A percentile compares a stretch with the other conserved stretches of the same genome.
These are phyloP conservation scores for Gillenia trifoliata DNA, from an alignment of 306 rosid genomes.

Conservation along the genomic window DNA sequence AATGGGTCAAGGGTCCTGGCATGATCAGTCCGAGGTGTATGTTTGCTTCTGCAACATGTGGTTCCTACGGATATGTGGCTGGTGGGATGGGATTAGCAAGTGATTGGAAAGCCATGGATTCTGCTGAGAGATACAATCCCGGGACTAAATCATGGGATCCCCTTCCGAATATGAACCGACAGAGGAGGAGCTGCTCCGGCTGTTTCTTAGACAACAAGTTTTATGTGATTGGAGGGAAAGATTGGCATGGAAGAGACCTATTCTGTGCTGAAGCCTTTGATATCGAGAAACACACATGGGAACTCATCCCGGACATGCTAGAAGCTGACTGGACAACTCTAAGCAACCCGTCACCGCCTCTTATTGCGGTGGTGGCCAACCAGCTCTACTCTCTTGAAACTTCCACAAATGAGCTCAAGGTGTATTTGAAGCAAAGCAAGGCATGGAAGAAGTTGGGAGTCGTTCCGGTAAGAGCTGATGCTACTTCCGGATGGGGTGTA, in stretches of 20 bases:
- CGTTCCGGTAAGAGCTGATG: slow-evolving; percentile 67
- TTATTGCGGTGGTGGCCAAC: slow-evolving; percentile 63
- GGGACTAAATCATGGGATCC: slow-evolving; percentile 49
- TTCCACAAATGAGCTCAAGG: slow-evolving; percentile 59
- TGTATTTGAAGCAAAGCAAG: slow-evolving; percentile 43
- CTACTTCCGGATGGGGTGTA: slow-evolving; percentile 69
- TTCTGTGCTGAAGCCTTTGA: slow-evolving; percentile 67
- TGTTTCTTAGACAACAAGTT: slow-evolving; percentile 73
- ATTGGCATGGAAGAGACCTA: slow-evolving; percentile 35
- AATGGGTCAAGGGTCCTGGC: slow-evolving; percentile 65
- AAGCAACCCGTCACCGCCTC: slow-evolving; percentile 53
- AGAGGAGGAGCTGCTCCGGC: slow-evolving; percentile 60
- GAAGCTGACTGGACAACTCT: slow-evolving; percentile 18
- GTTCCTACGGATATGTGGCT: slow-evolving; percentile 54
- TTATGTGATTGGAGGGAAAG: slow-evolving; percentile 74
- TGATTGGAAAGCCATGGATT: slow-evolving; percentile 30
- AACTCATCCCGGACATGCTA: slow-evolving; percentile 51
- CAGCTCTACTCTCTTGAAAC: slow-evolving; percentile 60
- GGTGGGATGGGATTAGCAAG: slow-evolving; percentile 53
- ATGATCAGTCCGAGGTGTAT: slow-evolving; percentile 69
- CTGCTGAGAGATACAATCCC: slow-evolving; percentile 64
- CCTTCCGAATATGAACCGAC: slow-evolving; percentile 57
- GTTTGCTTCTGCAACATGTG: slow-evolving; percentile 78
- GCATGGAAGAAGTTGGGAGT: slow-evolving; percentile 62
- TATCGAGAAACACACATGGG: slow-evolving; percentile 48